Evolutionary conservation across 2,329 filamentous ascomycete genomes (phyloP), one percentile per base, ranked within the genome.

Genomic region (Hymenoscyphus repandus): DNA sequence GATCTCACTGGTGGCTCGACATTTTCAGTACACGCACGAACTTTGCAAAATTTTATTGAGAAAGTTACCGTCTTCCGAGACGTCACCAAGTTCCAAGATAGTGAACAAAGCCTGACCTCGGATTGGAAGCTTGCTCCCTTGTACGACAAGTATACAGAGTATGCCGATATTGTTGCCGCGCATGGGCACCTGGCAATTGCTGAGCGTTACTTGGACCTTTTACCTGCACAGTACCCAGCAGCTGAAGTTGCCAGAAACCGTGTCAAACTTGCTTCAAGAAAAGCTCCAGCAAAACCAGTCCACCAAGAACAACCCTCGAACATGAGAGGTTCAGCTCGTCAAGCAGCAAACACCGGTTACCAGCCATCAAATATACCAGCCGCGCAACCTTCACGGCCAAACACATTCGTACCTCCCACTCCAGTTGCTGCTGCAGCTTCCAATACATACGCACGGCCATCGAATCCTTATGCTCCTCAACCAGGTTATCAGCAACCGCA

Each of bases 21-120:
- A 51, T 99, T 96, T 71, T 95, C 92, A 0, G 83, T 97, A 45
- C 93, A 97, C 63, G 90, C 92, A 49, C 83, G 84, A 55, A 86
- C 87, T 42, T 74, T 99, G 39, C 93, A 97, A 69, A 85, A 88
- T 58, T 92, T 99, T 65, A 95, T 99, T 56, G 93, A 99, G 72
- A 99, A 99, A 76, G 93, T 99, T 42, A 95, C 91, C 0, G 82
- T 99, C 48, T 99, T 99, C 83, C 86, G 93, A 49, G 82, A 93
- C 60, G 91, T 96, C 39, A 91, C 90, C 55, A 90, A 92, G 64
- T 99, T 96, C 74, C 74, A 87, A 62, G 93, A 99, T 66, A 70
- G 72, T 7, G 90, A 96, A 64, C 80, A 81, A 57, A 72, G 73
- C 42, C 80, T 88, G 60, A 76, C 80, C 9, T 83, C 84, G 1